Base-by-base conservation (phyloP, 331 rosid genomes). In the Pyracantha coccinea region DNA sequence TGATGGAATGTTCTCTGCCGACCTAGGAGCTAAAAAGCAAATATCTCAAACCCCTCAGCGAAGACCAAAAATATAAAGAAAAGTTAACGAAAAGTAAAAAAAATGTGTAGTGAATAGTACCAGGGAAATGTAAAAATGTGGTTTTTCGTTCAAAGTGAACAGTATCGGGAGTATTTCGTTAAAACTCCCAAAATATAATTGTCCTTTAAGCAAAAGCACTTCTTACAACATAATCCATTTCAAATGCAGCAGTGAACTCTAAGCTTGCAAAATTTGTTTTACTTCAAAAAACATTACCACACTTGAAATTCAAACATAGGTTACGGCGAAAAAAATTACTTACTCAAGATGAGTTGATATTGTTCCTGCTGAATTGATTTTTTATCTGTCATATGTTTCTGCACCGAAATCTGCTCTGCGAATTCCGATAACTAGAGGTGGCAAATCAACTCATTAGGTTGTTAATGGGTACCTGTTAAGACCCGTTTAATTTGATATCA, bases 201-300 rank as follows among this genome's bases (percentile, higher is more conserved):
- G 86, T 84, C 93, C 87, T 86, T 25, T 27, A 93, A 93, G 96
- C 91, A 85, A 93, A 50, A 25, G 85, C 74, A 73, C 75, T 67
- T 78, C 88, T 87, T 79, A 76, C 67, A 71, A 72, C 66, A 21
- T 74, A 78, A 84, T 81, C 83, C 16, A 85, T 63, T 28, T 74
- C 81, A 80, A 79, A 83, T 47, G 91, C 86, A 86, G 98, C 33
- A 91, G 92, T 93, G 92, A 85, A 88, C 92, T 89, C 96, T 85
- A 93, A 88, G 96, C 83, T 77, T 84, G 47, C 28, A 23, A 29
- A 75, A 0, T 17, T 2, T 50, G 1, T 50, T 50, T 84, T 67
- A 70, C 91, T 88, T 89, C 83, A 58, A 76, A 67, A 72, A 20
- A 50, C 65, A 63, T 38, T 73, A 68, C 19, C 69, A 35, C 5